Percentiles rank a stretch among this genome's conserved stretches.
Conservation (phyloP, 805 yeast genomes). For the Komagataella phaffii region DNA sequence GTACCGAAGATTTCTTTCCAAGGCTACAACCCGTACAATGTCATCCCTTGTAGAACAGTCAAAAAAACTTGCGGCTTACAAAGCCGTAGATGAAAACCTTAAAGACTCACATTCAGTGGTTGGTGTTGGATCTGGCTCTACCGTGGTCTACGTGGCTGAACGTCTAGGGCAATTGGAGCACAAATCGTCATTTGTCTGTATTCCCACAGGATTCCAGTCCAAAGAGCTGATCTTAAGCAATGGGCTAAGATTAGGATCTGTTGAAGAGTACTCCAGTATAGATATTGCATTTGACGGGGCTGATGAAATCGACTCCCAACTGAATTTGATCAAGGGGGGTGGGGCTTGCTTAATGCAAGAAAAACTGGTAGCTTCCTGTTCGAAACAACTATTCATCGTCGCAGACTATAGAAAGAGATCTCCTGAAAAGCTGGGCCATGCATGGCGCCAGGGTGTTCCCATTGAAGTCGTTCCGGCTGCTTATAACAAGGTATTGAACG, state of each 20-base stretch:
- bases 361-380: constrained; percentile 77
- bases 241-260: constrained; percentile 63
- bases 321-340: constrained; percentile 94
- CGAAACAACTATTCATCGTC: constrained; percentile 68
- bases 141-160: constrained; percentile 96
- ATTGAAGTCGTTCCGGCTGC: constrained; percentile 90
- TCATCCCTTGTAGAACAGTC: constrained; percentile 52
- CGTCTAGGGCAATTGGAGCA: constrained; percentile 60
- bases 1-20: background rate
- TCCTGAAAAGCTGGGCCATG: constrained; percentile 48
- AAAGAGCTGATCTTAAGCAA: constrained; percentile 73
- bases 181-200: constrained; percentile 52
- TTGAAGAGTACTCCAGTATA: constrained; percentile 70
- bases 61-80: constrained; percentile 81
- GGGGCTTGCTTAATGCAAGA: constrained; percentile 98
- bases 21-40: constrained; percentile 5
- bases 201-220: constrained; percentile 96
- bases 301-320: constrained; percentile 76
- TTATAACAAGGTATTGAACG: constrained; percentile 58
- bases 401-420: constrained; percentile 88
- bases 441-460: constrained; percentile 89
- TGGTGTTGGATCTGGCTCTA: constrained; percentile 95
- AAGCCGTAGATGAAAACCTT: constrained; percentile 83
- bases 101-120: constrained; percentile 56
- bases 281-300: constrained; percentile 98